Evolutionary conservation across 1,284 basidiomycete species (phyloP), one percentile per base, ranked within the genome.

Genomic region (Pisolithus thermaeus): DNA sequence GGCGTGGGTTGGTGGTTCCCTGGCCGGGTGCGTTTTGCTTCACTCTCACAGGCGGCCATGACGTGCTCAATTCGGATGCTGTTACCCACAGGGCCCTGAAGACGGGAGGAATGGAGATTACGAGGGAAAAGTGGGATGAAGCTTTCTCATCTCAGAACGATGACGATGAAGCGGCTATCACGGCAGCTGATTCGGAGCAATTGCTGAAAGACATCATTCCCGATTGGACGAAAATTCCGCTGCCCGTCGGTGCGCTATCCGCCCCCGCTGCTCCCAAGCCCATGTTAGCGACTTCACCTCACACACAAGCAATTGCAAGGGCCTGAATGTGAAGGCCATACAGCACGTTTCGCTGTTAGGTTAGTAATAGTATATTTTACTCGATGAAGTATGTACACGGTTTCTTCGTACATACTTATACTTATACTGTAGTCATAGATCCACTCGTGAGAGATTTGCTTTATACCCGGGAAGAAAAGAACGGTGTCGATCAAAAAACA

Each of bases 1-100:
- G 67, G 78, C 87, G 0, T 97, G 94, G 93, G 83, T 97, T n/a
- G 94, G 94, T 3, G 94, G 91, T 0, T 93, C 90, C 35, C 69
- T 97, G 14, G 90, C 92, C 3, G 95, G 94, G 87, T 92, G 67
- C 59, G 84, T 73, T 44, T 3, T 22, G 32, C 40, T 16, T 37
- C 35, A 8, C 46, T 6, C 30, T 20, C 12, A 16, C n/a, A 14
- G n/a, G 5, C 35, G 27, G 12, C 43, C 39, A 42, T 50, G 11
- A 43, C 7, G 36, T 44, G 39, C 27, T 43, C 14, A 43, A 30
- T 5, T 16, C 8, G 42, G 8, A 11, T 8, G 14, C 25, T 30
- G 1, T 30, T 7, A 20, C 23, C 23, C 9, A 16, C 41, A 85
- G 83, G 0, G 74, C 88, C 11, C 73, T 97, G 49, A 95, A 96